These are phyloP conservation scores for Exophiala mesophila DNA, from an alignment of 2,329 filamentous ascomycete genomes.

Conservation along the genomic window DNA sequence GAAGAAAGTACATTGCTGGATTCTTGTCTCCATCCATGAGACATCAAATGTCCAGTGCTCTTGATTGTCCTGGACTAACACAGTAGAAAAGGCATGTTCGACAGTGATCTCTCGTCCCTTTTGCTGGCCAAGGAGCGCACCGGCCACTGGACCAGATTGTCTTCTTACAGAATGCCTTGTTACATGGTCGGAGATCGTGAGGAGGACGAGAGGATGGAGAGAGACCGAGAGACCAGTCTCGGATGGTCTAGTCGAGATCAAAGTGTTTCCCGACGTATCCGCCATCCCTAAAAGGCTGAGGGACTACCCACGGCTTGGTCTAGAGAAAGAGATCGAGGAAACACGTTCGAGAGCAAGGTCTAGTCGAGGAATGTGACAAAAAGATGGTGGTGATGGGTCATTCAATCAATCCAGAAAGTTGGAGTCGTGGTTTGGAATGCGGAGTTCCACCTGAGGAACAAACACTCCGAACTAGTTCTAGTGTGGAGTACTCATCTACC, in stretches of 20 bases:
- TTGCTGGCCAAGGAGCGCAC: slow-evolving; percentile 85
- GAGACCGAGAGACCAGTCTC: slow-evolving; percentile 74
- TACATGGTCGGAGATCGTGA: slow-evolving; percentile 95
- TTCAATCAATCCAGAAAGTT: too few relatives aligned
- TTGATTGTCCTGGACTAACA: slow-evolving; percentile 47
- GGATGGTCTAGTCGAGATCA: slow-evolving; percentile 63
- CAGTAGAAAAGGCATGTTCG: slow-evolving; percentile 87
- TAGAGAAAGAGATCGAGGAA: too few relatives aligned
- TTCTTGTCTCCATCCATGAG: slow-evolving; percentile 68
- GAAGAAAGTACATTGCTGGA: slow-evolving; percentile 71
- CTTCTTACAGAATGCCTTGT: slow-evolving; percentile 79
- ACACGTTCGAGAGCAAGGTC: too few relatives aligned
- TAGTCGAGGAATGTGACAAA: too few relatives aligned
- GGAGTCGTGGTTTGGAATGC: too few relatives aligned
- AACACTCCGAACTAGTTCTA: too few relatives aligned
- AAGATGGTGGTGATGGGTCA: too few relatives aligned
- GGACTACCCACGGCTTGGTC: too few relatives aligned
- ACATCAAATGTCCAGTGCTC: slow-evolving; percentile 60
- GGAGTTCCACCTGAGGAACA: too few relatives aligned
- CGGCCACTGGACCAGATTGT: slow-evolving; percentile 71
- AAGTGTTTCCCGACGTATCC: slow-evolving; percentile 45
- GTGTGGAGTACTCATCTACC: too few relatives aligned
- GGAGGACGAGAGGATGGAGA: slow-evolving; percentile 88
- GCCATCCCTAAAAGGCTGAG: too few relatives aligned
- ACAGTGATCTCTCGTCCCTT: slow-evolving; percentile 86